These are phyloP conservation scores for Cryomyces antarcticus DNA, from an alignment of 495 filamentous ascomycete species.

Conservation along the genomic window DNA sequence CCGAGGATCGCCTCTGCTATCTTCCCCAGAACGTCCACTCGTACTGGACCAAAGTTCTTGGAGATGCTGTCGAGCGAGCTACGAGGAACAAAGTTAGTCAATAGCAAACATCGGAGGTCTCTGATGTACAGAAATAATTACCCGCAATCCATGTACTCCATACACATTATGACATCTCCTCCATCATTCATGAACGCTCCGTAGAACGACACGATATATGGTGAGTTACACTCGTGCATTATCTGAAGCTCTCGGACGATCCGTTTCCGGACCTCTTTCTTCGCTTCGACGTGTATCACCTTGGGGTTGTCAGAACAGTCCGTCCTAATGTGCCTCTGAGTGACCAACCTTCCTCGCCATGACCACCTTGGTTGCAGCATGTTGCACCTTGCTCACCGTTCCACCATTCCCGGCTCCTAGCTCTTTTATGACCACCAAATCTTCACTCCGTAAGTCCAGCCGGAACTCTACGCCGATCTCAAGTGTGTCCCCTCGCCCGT, in stretches of 20 bases:
- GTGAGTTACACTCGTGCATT: slow-evolving; percentile 92
- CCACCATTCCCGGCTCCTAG: slow-evolving; percentile 92
- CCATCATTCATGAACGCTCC: slow-evolving; percentile 90
- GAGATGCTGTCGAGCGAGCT: slow-evolving; percentile 92
- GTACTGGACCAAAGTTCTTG: slow-evolving; percentile 79
- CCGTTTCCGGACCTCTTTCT: slow-evolving; percentile 85
- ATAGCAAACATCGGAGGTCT: slow-evolving; percentile 9
- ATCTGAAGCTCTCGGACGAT: slow-evolving; percentile 93
- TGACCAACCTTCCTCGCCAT: slow-evolving; percentile 88
- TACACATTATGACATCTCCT: slow-evolving; percentile 95
- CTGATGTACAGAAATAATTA: slow-evolving; percentile 20
- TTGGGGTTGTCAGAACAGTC: too few species aligned
- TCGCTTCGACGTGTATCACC: slow-evolving; percentile 97
- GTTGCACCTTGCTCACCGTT: slow-evolving; percentile 92
- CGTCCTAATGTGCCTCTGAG: too few species aligned
- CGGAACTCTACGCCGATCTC: slow-evolving; percentile 97
- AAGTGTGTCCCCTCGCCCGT: slow-evolving; percentile 50
- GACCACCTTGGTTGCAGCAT: slow-evolving; percentile 79
- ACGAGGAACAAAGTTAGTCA: not conserved
- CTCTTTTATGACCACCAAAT: slow-evolving; percentile 82
- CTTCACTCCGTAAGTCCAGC: slow-evolving; percentile 76
- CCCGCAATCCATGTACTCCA: slow-evolving; percentile 99
- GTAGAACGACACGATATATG: slow-evolving; percentile 92
- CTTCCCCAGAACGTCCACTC: slow-evolving; percentile 97
- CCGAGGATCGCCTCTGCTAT: slow-evolving; percentile 94